Percentiles rank a stretch among this genome's conserved stretches.
Conservation (phyloP, 192 early-diverging fungal genomes). For the Coemansia sp. region DNA sequence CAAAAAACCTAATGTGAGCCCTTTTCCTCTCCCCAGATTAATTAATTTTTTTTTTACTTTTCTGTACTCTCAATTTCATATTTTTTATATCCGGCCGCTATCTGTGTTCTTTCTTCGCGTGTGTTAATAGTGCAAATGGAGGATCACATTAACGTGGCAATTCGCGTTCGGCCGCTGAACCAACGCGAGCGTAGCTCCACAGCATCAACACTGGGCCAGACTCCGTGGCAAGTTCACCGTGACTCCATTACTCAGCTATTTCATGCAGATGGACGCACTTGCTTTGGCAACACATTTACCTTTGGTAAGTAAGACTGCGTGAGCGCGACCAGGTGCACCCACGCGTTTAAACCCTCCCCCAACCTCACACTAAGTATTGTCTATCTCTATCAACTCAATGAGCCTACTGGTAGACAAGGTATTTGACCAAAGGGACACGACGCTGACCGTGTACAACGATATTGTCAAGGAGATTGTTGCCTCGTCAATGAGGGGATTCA, state of each 20-base stretch:
- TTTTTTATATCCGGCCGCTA: neutral
- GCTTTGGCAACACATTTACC: constrained; percentile 48
- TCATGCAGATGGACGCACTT: constrained; percentile 24
- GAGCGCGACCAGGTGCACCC: neutral
- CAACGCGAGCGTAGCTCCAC: constrained; percentile 57
- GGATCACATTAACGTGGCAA: constrained; percentile 67
- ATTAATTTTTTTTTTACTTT: neutral
- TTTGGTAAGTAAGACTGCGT: constrained; percentile 33
- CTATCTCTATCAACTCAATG: neutral
- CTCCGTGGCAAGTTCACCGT: constrained; percentile 46
- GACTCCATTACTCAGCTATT: constrained; percentile 50
- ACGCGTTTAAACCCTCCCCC: neutral
- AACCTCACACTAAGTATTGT: neutral
- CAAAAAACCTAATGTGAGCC: neutral
- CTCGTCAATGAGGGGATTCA: constrained; percentile 86
- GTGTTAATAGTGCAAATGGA: constrained; percentile 31
- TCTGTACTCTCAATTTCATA: neutral
- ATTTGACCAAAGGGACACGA: constrained; percentile 50
- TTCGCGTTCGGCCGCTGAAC: constrained; percentile 70
- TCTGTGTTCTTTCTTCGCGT: neutral
- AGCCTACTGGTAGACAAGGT: constrained; percentile 38
- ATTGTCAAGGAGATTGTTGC: constrained; percentile 58
- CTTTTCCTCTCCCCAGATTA: neutral
- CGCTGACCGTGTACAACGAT: constrained; percentile 46
- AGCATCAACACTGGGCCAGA: constrained; percentile 20